These are phyloP conservation scores for Reutealis trisperma DNA, from an alignment of 345 rosid species.

Conservation along the genomic window DNA sequence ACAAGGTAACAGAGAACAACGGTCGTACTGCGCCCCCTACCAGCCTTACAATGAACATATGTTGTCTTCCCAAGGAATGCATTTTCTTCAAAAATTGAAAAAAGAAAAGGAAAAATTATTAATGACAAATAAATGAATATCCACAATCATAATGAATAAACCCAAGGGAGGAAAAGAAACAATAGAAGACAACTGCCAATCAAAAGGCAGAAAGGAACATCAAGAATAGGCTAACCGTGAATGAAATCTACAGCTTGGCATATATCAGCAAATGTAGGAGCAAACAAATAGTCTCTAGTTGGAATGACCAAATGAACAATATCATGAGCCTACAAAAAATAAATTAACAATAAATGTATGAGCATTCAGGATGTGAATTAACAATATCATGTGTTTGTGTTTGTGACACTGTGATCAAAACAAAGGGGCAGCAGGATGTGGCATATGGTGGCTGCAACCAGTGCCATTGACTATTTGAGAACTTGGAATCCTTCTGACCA, in stretches of 20 bases:
- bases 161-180: neutral
- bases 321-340: slow-evolving; percentile 56
- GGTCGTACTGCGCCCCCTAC: slow-evolving; percentile 91
- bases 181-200: neutral
- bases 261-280: slow-evolving; percentile 68
- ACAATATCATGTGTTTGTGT: neutral
- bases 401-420: neutral
- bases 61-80: slow-evolving; percentile 62
- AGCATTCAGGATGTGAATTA: neutral
- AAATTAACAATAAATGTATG: neutral
- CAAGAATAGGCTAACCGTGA: slow-evolving; percentile 48
- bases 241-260: slow-evolving; percentile 69
- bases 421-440: neutral
- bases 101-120: neutral
- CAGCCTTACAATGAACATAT: slow-evolving; percentile 95
- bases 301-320: slow-evolving; percentile 89
- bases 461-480: neutral
- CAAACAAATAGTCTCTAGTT: slow-evolving; percentile 85
- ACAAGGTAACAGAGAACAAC: slow-evolving; percentile 89
- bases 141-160: no score
- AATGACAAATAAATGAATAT: neutral
- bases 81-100: slow-evolving; percentile 46
- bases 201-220: neutral
- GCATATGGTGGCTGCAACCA: neutral
- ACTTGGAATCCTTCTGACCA: neutral